Conservation (phyloP, 768 basidiomycete species). For the Boletus huronensis region DNA sequence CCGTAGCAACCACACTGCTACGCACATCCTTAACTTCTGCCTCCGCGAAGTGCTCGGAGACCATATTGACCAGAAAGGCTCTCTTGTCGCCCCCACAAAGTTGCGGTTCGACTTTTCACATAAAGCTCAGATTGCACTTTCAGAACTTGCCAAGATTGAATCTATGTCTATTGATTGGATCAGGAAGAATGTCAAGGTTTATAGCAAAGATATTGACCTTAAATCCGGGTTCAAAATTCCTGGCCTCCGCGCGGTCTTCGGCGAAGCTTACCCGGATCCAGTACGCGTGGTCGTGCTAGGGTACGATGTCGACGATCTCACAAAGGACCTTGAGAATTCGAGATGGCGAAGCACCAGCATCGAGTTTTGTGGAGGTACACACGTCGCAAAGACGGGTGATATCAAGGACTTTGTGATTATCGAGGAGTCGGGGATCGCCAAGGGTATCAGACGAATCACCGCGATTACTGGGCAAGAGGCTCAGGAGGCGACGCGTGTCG, state of each 20-base stretch:
- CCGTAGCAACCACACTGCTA: slow-evolving; percentile 97
- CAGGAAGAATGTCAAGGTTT: slow-evolving; percentile 83
- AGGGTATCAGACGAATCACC: slow-evolving; percentile 92
- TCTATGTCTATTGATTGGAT: slow-evolving; percentile 86
- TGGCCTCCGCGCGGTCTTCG: slow-evolving; percentile 95
- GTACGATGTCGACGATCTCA: slow-evolving; percentile 82
- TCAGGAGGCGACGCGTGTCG: slow-evolving; percentile 68
- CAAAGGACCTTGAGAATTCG: slow-evolving; percentile 78
- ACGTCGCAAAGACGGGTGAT: slow-evolving; percentile 94
- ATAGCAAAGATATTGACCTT: slow-evolving; percentile 79
- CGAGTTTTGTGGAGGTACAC: slow-evolving; percentile 99
- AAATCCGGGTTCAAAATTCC: slow-evolving; percentile 79
- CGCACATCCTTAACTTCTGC: slow-evolving; percentile 94
- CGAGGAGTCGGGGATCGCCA: slow-evolving; percentile 96
- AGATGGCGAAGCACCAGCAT: slow-evolving; percentile 91
- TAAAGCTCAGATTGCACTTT: slow-evolving; percentile 75
- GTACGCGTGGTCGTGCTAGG: slow-evolving; percentile 93
- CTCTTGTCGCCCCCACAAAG: slow-evolving; percentile 92
- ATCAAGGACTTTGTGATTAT: slow-evolving; percentile 95
- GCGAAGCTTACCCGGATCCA: slow-evolving; percentile 96
- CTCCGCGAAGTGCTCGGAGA: slow-evolving; percentile 94
- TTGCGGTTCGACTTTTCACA: slow-evolving; percentile 99
- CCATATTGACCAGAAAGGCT: slow-evolving; percentile 97
- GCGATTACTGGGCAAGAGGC: slow-evolving; percentile 96
- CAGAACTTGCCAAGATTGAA: slow-evolving; percentile 83